Percentiles rank a stretch among this genome's conserved stretches.
Evolutionary conservation across 1,139 yeast genomes (phyloP).

Genomic region (Saccharomyces hybrid): DNA sequence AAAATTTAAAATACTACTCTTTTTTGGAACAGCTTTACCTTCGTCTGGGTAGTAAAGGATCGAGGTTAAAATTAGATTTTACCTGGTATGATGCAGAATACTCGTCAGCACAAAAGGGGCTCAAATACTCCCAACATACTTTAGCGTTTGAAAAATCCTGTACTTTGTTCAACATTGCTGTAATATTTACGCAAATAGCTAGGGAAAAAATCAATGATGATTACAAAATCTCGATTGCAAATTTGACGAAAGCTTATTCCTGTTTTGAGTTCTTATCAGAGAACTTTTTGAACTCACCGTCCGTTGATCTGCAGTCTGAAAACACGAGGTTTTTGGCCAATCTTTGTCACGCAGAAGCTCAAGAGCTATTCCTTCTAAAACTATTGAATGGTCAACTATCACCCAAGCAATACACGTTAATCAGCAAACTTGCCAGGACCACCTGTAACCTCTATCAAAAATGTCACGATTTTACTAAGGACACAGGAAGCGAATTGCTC

Average conservation of each 20-base stretch:
- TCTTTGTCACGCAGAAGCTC: conserved; percentile 79
- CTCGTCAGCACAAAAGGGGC: conserved; percentile 32
- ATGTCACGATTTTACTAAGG: conserved; percentile 39
- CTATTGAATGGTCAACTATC: conserved; percentile 38
- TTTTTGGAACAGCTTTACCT: conserved; percentile 74
- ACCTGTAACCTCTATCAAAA: conserved; percentile 49
- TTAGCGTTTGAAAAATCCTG: conserved; percentile 89
- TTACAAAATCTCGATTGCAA: conserved; percentile 51
- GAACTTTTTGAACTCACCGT: conserved; percentile 85
- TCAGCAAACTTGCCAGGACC: conserved; percentile 63
- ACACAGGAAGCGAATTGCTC: conserved; percentile 37
- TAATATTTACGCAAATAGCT: conserved; percentile 44
- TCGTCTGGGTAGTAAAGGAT: conserved; percentile 57
- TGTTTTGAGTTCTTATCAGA: conserved; percentile 64
- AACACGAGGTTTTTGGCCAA: conserved; percentile 58
- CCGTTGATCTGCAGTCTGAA: conserved; percentile 64
- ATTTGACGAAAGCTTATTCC: conserved; percentile 74
- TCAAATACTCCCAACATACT: conserved; percentile 51
- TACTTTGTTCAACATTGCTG: conserved; percentile 66
- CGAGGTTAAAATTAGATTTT: conserved; percentile 54
- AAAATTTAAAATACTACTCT: conserved; percentile 66
- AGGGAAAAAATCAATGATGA: conserved; percentile 37
- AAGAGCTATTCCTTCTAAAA: conserved; percentile 69
- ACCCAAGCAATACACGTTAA: conserved; percentile 50
- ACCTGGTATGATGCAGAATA: conserved; percentile 71